These are phyloP conservation scores for Ophiostoma populinum DNA, from an alignment of 2,329 filamentous ascomycete species.

Conservation along the genomic window DNA sequence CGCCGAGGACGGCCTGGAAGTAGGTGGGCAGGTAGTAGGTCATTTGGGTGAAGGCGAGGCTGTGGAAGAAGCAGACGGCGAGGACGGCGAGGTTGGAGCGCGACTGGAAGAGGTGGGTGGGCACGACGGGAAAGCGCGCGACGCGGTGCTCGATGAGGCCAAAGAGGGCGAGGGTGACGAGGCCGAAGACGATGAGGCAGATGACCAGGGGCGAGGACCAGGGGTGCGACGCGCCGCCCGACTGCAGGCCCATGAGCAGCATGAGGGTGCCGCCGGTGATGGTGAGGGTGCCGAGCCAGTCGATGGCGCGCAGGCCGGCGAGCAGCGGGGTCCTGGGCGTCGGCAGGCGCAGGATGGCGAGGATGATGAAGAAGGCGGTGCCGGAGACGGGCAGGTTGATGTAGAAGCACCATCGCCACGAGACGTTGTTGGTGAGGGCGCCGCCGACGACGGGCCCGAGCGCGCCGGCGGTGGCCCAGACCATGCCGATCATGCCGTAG, in stretches of 20 bases:
- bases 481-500: conserved; percentile 12
- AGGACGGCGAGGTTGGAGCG: conserved; percentile 40
- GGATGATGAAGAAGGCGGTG: conserved; percentile 26
- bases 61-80: conserved; percentile 26
- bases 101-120: conserved; percentile 40
- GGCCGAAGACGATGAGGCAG: conserved; percentile 44
- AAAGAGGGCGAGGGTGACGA: conserved; percentile 30
- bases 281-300: conserved; percentile 29
- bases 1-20: conserved; percentile 49
- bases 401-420: conserved; percentile 53
- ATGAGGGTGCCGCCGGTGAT: conserved; percentile 50
- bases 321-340: conserved; percentile 46
- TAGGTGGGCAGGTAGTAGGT: conserved; percentile 60
- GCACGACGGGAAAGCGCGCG: conserved; percentile 52
- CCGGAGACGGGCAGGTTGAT: conserved; percentile 34
- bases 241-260: conserved; percentile 52
- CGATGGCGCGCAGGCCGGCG: conserved; percentile 45
- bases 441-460: conserved; percentile 12
- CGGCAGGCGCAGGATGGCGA: conserved; percentile 49
- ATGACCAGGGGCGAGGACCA: conserved; percentile 46
- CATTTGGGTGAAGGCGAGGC: conserved; percentile 42
- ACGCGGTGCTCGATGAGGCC: conserved; percentile 45
- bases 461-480: conserved; percentile 11
- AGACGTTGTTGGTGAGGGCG: conserved; percentile 10
- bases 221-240: conserved; percentile 38